phyloP scores from a whole-genome alignment of 169 alveolate species.

The Haemoproteus tartakovskyi region DNA sequence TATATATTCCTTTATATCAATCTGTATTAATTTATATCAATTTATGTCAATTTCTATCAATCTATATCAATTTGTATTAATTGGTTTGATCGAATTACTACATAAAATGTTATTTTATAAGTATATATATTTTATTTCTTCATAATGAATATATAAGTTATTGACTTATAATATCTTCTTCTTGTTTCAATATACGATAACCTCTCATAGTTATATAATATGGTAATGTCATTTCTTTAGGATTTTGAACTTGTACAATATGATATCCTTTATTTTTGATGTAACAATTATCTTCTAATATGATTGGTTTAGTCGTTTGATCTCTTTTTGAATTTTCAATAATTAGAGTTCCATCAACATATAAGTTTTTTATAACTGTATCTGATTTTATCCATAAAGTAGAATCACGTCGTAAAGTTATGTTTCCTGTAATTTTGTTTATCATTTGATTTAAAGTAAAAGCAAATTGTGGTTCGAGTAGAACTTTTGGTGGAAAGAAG shows the following conservation, averaged over 20 bases:
- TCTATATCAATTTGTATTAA: too few species aligned
- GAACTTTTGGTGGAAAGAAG: slow-evolving; percentile 46
- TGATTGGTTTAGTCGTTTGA: background rate
- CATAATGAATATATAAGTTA: too few species aligned
- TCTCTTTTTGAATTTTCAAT: slow-evolving; percentile 15
- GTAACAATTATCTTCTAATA: slow-evolving; percentile 23
- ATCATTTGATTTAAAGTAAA: slow-evolving; percentile 36
- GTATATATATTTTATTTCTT: too few species aligned
- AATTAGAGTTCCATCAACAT: slow-evolving; percentile 25
- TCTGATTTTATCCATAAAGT: slow-evolving; percentile 51
- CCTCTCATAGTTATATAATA: too few species aligned
- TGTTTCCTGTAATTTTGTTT: slow-evolving; percentile 47
- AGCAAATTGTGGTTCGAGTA: slow-evolving; percentile 51
- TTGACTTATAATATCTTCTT: too few species aligned
- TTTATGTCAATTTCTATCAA: too few species aligned
- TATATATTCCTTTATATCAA: too few species aligned
- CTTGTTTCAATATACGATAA: too few species aligned
- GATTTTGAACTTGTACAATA: slow-evolving; percentile 1
- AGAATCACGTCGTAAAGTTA: slow-evolving; percentile 10
- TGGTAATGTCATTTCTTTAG: too few species aligned
- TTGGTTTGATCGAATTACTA: too few species aligned
- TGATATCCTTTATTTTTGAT: slow-evolving; percentile 37
- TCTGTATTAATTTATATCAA: too few species aligned
- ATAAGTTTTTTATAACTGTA: slow-evolving; percentile 21
- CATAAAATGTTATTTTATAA: too few species aligned